Conservation (phyloP, 2,329 filamentous ascomycete species). For the Fusarium sacchari region DNA sequence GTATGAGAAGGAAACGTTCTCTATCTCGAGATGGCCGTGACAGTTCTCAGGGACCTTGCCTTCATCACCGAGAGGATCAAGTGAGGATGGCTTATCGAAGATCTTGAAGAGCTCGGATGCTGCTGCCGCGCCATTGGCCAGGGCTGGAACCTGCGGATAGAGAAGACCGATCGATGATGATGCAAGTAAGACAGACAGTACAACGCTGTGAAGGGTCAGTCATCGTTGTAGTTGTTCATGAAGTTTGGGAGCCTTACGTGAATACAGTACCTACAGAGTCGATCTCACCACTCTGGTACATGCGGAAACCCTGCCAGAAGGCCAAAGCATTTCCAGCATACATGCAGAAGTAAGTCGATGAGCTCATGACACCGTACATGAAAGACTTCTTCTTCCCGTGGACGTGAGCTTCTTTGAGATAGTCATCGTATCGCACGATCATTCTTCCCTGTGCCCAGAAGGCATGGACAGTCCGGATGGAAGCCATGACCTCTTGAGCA, state of each 20-base stretch:
- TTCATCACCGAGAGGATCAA: slow-evolving; percentile 15
- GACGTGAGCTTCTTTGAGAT: slow-evolving; percentile 48
- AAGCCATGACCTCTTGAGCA: slow-evolving; percentile 50
- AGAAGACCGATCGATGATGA: slow-evolving; percentile 14
- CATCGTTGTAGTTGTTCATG: accelerated
- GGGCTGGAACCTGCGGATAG: slow-evolving; percentile 23
- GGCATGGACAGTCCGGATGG: slow-evolving; percentile 53
- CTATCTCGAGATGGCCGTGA: slow-evolving; percentile 58
- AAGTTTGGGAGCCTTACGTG: slow-evolving; percentile 41
- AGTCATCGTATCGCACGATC: slow-evolving; percentile 48
- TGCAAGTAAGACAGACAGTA: slow-evolving; percentile 28
- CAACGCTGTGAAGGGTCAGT: background rate
- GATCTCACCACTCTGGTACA: slow-evolving; percentile 51
- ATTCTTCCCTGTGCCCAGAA: slow-evolving; percentile 55
- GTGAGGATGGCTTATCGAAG: slow-evolving; percentile 20
- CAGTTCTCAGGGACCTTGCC: background rate
- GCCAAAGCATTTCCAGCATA: slow-evolving; percentile 53
- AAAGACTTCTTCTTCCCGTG: slow-evolving; percentile 51
- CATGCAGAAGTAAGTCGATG: slow-evolving; percentile 51
- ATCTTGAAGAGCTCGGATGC: slow-evolving; percentile 26
- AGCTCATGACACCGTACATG: slow-evolving; percentile 50
- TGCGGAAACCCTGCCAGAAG: slow-evolving; percentile 56
- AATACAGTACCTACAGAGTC: slow-evolving; percentile 50
- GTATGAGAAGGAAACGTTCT: slow-evolving; percentile 72
- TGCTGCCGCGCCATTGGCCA: slow-evolving; percentile 26